Evolutionary conservation across 2,329 filamentous ascomycete species (phyloP), one percentile per base, ranked within the genome.

Genomic region (Camillea tinctor): DNA sequence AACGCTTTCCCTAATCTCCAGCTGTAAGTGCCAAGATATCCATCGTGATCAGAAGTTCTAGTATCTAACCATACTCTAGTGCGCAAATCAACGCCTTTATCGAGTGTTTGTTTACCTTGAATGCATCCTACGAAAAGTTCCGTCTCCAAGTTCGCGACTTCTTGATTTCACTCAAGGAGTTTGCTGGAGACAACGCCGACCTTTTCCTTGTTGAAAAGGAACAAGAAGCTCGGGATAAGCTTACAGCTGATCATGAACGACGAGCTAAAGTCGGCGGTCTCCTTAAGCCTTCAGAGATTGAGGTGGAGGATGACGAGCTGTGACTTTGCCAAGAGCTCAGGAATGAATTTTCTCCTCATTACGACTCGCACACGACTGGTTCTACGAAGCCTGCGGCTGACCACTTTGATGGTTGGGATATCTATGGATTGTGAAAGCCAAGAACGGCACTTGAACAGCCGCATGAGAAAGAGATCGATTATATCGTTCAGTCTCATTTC

Each of bases 141-240:
- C 96, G 97, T 75, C 87, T 97, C 58, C 93, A 96, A 71, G 81
- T 99, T 56, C 92, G 95, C 66, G 95, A 99, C 78, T 99, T 99
- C 85, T 80, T 99, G 68, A 96, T 99, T 70, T 96, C 93, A 21
- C 82, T 99, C 68, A 97, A 97, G 79, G 96, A 99, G 77, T 99
- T 98, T 64, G 88, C 92, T 0, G 95, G 92, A 56, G 95, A 99
- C 77, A 97, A 98, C 70, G 87, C 94, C 1, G 95, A 99, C 73
- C 84, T 99, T 9, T 99, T 90, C 76, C 88, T 91, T 3, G 93
- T 97, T 60, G 95, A 99, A 76, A 93, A 96, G 76, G 95, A 99
- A 77, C 90, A 96, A 75, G 92, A 93, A 65, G 89, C 94, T 62
- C 88, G 87, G 66, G 91, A 94, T 69, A 91, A 91, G 52, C 92